Conservation (phyloP, 495 filamentous ascomycete species). For the Penicillium herquei region DNA sequence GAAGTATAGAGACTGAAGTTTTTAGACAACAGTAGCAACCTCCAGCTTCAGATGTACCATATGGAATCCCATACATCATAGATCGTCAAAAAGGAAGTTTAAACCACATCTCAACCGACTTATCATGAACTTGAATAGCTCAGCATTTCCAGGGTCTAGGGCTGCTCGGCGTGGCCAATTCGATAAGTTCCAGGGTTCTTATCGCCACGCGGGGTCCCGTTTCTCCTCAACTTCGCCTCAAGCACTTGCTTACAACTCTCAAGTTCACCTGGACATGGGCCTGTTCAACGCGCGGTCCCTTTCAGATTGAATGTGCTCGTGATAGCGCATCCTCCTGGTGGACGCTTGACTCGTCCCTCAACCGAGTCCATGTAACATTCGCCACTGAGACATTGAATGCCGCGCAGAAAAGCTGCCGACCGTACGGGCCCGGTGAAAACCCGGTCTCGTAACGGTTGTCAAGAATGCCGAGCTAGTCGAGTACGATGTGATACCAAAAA, state of each 20-base stretch:
- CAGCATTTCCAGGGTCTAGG: background rate
- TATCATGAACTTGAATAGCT: too few species aligned
- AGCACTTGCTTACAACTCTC: background rate
- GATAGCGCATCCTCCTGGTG: background rate
- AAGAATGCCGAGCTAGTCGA: constrained; percentile 43
- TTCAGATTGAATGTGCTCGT: too few species aligned
- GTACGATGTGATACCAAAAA: constrained; percentile 46
- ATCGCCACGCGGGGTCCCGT: constrained; percentile 1
- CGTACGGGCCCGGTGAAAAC: constrained; percentile 43
- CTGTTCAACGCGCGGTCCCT: too few species aligned
- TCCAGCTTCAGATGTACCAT: too few species aligned
- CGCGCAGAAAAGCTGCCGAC: constrained; percentile 46
- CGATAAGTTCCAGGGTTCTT: background rate
- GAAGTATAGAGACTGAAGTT: too few species aligned
- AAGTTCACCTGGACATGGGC: too few species aligned
- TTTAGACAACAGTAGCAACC: too few species aligned
- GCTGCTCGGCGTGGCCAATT: constrained; percentile 1
- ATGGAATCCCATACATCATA: too few species aligned
- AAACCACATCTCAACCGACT: too few species aligned
- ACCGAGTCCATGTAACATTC: constrained; percentile 1
- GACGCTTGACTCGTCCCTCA: background rate
- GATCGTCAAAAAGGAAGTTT: too few species aligned
- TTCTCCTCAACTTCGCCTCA: background rate
- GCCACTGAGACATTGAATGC: constrained; percentile 27
- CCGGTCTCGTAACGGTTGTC: constrained; percentile 44